Base-by-base conservation (phyloP, 2,329 filamentous ascomycete genomes). In the Talaromyces sp. region DNA sequence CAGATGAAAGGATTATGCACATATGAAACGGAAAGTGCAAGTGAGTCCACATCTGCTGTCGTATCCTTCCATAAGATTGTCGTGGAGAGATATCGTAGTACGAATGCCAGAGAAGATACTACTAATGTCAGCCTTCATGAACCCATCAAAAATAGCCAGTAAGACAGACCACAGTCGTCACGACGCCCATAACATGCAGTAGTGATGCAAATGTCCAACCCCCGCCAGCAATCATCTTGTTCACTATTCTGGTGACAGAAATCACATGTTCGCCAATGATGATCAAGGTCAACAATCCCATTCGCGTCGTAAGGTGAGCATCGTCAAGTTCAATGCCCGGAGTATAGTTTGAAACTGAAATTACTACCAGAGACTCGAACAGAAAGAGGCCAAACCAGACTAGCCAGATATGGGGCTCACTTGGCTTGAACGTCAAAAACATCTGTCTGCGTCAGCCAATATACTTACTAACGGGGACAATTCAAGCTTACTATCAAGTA, bases 181-280 rank as follows among this genome's bases (percentile, higher is more conserved):
- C 73, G 22, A 73, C 70, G 31, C 72, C 71, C 59, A 73, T 59
- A 52, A 71, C 72, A 63, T 70, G 73, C 40, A 70, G 66, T 69
- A 70, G 74, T 53, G 66, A 74, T 66, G 69, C 73, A 52, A 69
- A 71, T 7, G 73, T 73, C 69, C 74, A 75, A 31, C 72, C 74
- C 19, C 69, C 69, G 22, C 65, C 68, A 58, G 67, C 69, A 21
- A 75, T 70, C 59, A 76, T 80, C 40, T 80, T 81, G 17, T 87
- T 81, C 36, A 79, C 79, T 66, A 76, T 73, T 28, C 80, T 79
- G 22, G 79, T 80, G 28, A 87, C 74, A n/a, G 82, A 80, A 39
- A 87, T 84, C 15, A 85, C 81, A 53, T 84, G 84, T 65, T 88
- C 85, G 13, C 85, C 85, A 59, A 88, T 80, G 57, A 88, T 84